A percentile compares a stretch with the other conserved stretches of the same genome.
phyloP scores from a whole-genome alignment of 2,329 filamentous ascomycete species.

The Endothia cerciana region DNA sequence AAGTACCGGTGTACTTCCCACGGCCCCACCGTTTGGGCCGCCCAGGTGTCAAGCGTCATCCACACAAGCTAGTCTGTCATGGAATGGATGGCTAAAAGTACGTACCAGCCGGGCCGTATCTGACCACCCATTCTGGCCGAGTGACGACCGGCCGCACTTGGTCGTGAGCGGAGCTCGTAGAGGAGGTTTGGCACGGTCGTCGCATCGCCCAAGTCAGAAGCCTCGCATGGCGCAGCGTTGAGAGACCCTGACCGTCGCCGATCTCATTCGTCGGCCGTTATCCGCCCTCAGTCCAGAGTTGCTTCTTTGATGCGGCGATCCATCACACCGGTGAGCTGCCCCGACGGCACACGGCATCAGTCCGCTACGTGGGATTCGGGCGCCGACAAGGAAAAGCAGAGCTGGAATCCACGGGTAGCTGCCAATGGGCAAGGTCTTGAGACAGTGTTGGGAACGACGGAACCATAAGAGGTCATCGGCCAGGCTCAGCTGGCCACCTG shows the following conservation, averaged over 20 bases:
- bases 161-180: not conserved
- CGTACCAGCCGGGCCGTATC: slow-evolving; percentile 13
- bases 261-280: not conserved
- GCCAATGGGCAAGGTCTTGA: not conserved
- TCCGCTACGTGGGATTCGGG: not conserved
- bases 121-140: not conserved
- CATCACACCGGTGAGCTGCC: slow-evolving; percentile 18
- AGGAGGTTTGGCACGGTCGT: not conserved
- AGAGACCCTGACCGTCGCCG: not conserved
- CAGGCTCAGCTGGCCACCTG: not conserved
- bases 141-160: not conserved
- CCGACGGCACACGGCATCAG: slow-evolving; percentile 9
- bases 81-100: not conserved
- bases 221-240: slow-evolving; percentile 3
- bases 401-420: not conserved
- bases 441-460: not conserved
- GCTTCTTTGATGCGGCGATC: slow-evolving; percentile 16
- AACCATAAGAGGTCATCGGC: not conserved
- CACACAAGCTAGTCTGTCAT: slow-evolving; percentile 4
- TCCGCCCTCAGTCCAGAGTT: slow-evolving; percentile 9
- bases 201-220: not conserved
- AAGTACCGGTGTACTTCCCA: slow-evolving; percentile 21
- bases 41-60: slow-evolving; percentile 11
- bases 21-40: slow-evolving; percentile 2
- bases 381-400: not conserved